A percentile compares a stretch with the other conserved stretches of the same genome.
Conservation (phyloP, 345 rosid species). For the Murraya paniculata region DNA sequence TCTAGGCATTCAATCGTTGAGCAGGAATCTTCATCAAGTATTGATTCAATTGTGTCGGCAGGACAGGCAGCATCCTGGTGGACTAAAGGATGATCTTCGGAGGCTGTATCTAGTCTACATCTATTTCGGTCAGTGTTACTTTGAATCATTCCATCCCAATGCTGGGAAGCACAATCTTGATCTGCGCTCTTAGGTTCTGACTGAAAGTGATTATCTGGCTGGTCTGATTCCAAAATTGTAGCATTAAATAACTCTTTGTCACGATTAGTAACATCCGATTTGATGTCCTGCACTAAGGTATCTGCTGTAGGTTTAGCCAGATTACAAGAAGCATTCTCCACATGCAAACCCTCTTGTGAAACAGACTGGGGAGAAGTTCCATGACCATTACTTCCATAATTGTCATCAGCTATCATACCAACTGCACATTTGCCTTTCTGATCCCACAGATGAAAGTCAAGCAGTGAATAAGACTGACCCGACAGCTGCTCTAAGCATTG, state of each 20-base stretch:
- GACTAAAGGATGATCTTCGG: not conserved
- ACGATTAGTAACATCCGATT: not conserved
- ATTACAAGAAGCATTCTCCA: not conserved
- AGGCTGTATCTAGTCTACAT: not conserved
- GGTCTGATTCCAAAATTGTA: not conserved
- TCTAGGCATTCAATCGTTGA: not conserved
- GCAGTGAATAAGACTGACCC: not conserved
- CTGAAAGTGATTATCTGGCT: not conserved
- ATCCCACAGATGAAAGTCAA: constrained; percentile 22
- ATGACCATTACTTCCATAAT: not conserved
- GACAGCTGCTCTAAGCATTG: not conserved
- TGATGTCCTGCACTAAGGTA: not conserved
- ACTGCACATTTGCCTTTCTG: constrained; percentile 22
- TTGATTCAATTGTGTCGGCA: not conserved
- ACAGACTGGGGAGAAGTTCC: constrained; percentile 1
- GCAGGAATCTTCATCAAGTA: not conserved
- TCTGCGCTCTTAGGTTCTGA: not conserved
- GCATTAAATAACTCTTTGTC: not conserved
- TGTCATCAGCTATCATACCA: not conserved
- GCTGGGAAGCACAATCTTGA: not conserved
- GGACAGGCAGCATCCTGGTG: not conserved
- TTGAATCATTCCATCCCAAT: not conserved
- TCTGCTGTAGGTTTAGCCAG: constrained; percentile 2
- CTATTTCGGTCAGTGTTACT: not conserved
- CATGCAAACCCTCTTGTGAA: constrained; percentile 3